Evolutionary conservation across 2,329 filamentous ascomycete genomes (phyloP).

Genomic region (Helminthosporium solani): DNA sequence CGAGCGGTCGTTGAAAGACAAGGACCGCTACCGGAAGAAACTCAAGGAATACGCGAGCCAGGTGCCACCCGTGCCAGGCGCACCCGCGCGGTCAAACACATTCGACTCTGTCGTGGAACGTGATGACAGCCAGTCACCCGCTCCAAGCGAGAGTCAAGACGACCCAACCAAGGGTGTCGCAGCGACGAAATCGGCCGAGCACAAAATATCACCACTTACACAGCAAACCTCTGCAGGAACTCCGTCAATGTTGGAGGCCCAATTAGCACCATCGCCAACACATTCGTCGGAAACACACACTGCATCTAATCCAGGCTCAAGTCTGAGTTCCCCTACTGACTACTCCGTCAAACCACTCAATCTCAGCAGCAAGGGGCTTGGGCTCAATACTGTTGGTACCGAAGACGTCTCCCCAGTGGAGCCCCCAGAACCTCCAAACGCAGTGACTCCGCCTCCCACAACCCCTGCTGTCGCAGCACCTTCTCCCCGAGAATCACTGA

Average conservation of each 20-base stretch:
- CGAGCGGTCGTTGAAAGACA: conserved; percentile 86
- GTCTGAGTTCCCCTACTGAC: conserved; percentile 35
- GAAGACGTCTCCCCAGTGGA: conserved; percentile 14
- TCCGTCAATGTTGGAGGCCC: conserved; percentile 30
- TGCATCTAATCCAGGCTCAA: conserved; percentile 27
- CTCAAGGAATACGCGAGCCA: conserved; percentile 70
- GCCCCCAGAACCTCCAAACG: conserved; percentile 9
- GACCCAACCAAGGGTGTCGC: conserved; percentile 23
- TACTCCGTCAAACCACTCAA: conserved; percentile 35
- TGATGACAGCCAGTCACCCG: conserved; percentile 42
- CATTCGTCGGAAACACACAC: conserved; percentile 26
- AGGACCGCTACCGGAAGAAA: conserved; percentile 89
- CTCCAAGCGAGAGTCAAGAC: conserved; percentile 34
- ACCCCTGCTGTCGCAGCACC: conserved; percentile 6
- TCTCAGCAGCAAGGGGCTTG: conserved; percentile 23
- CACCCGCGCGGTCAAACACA: conserved; percentile 37
- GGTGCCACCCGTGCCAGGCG: conserved; percentile 40
- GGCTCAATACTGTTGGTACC: conserved; percentile 23
- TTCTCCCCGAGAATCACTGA: conserved; percentile 14
- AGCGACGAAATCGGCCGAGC: conserved; percentile 19
- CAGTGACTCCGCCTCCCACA: conserved; percentile 7
- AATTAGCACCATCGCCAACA: conserved; percentile 35
- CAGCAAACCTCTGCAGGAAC: conserved; percentile 15
- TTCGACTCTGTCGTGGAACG: conserved; percentile 37
- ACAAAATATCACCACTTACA: conserved; percentile 24